Evolutionary conservation across 2,329 filamentous ascomycete genomes (phyloP), one percentile per base, ranked within the genome.

Genomic region (Xylaria digitata): DNA sequence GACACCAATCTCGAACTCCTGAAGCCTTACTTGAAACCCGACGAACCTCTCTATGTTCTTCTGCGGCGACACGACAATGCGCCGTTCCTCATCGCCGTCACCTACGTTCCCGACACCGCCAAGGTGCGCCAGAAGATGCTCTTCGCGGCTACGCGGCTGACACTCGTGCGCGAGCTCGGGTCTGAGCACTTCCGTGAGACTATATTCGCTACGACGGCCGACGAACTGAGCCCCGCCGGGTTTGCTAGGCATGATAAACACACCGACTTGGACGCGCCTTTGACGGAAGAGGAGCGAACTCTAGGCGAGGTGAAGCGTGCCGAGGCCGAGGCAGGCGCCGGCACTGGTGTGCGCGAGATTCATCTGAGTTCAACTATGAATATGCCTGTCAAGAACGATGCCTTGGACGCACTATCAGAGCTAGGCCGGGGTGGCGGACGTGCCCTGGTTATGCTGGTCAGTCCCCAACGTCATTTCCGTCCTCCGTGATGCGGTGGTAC

Each of bases 121-220:
- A 91, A 90, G 32, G 92, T 96, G 63, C 89, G 92, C 45, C 90
- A 93, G 78, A 96, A 96, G 84, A 96, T 93, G 90, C 86, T 96
- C 23, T 94, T 95, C 78, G 92, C 92, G 6, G 87, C 89, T 26
- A 94, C 92, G 32, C 87, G 92, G 9, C 83, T 94, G 73, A 92
- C 92, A 0, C 84, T 96, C 1, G 86, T 90, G 56, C 87, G 92
- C 48, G 92, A 95, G 80, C 84, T 96, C 9, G 92, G 93, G 52
- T 87, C 88, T 61, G 92, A 96, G 78, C 86, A 93, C 74, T 95
- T 96, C 80, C 83, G 90, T 58, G 91, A 94, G 77, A 91, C 87
- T 26, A 83, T 95, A 48, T 93, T 94, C 76, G 87, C 86, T 11
- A 95, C 91, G 0, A 87, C 85, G 46, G 82, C 88, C 26, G 86